Percentiles rank a stretch among this genome's conserved stretches.
phyloP scores from a whole-genome alignment of 202 grass and related monocot species.

The Bolboschoenoplectus hybrid region DNA sequence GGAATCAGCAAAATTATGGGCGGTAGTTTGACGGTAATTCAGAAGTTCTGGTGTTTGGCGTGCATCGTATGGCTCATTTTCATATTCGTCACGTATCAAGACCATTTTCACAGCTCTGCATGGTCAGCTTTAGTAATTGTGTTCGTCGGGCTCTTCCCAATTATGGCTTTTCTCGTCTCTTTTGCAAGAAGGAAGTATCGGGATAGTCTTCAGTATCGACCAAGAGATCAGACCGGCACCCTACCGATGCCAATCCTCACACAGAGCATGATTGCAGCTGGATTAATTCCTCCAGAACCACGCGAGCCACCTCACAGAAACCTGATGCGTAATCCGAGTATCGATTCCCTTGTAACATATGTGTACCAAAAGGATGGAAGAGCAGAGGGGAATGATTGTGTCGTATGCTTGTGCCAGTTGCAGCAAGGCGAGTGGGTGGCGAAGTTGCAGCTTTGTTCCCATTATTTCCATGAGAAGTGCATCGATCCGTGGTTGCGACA shows the following conservation, averaged over 20 bases:
- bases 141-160: conserved; percentile 3
- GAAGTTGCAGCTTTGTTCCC: background rate
- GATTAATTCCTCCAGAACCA: background rate
- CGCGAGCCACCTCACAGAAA: background rate
- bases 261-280: conserved; percentile 8
- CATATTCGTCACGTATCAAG: background rate
- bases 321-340: background rate
- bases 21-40: background rate
- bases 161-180: background rate
- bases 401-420: conserved; percentile 15
- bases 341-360: background rate
- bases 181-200: conserved; percentile 2
- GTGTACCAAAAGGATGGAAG: background rate
- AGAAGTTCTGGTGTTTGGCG: background rate
- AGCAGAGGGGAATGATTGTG: background rate
- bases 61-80: conserved; percentile 18
- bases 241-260: conserved; percentile 3
- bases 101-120: background rate
- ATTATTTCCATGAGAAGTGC: conserved; percentile 32
- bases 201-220: background rate
- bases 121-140: background rate
- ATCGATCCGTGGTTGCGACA: conserved; percentile 37
- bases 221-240: background rate
- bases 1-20: conserved; percentile 20
- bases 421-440: conserved; percentile 1